A percentile compares a stretch with the other conserved stretches of the same genome.
phyloP scores from a whole-genome alignment of 441 rosid genomes.

The Eruca vesicaria region DNA sequence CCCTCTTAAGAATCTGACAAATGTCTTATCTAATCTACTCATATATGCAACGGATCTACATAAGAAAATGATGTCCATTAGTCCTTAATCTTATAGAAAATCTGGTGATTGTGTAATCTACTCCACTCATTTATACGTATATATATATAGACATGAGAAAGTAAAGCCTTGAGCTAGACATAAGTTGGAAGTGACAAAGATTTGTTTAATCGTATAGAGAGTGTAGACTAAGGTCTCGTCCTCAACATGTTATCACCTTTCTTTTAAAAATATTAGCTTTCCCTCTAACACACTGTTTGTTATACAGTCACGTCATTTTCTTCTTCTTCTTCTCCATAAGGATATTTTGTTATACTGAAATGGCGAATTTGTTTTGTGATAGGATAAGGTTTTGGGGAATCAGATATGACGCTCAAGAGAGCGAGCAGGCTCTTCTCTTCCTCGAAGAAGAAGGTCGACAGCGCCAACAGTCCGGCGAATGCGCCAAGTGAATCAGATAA shows the following conservation, averaged over 20 bases:
- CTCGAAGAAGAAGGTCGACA: slow-evolving; percentile 69
- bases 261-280: background rate
- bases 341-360: no score
- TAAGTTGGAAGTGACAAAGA: background rate
- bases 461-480: slow-evolving; percentile 67
- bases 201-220: background rate
- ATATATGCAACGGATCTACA: background rate
- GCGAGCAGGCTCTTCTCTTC: slow-evolving; percentile 70
- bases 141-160: background rate
- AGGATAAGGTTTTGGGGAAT: background rate
- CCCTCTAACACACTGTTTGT: background rate
- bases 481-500: slow-evolving; percentile 75
- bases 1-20: background rate
- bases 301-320: background rate
- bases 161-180: background rate
- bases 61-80: background rate
- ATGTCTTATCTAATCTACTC: background rate
- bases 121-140: background rate
- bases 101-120: background rate
- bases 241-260: background rate
- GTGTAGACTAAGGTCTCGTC: background rate
- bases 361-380: background rate
- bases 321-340: background rate
- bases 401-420: slow-evolving; percentile 67
- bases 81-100: background rate